Percentiles rank a stretch among this genome's conserved stretches.
These are phyloP conservation scores for Lantana camara DNA, from an alignment of 257 asterid genomes.

Conservation along the genomic window DNA sequence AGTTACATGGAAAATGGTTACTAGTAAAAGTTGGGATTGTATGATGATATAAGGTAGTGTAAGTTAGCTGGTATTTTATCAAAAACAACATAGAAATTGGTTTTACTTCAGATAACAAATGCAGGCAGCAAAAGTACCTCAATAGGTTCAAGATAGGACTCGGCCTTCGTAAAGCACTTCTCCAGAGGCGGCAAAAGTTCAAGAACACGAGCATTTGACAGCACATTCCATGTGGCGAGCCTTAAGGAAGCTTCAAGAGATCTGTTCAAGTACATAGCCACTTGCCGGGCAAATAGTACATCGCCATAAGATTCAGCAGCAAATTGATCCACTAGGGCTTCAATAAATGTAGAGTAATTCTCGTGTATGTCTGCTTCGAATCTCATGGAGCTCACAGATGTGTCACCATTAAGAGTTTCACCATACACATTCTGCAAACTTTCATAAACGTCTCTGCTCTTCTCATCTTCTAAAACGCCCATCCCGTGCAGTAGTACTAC, in stretches of 20 bases:
- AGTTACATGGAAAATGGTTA: too few species aligned
- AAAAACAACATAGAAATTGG: too few species aligned
- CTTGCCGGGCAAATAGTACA: slow-evolving; percentile 76
- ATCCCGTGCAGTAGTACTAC: slow-evolving; percentile 64
- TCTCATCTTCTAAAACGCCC: slow-evolving; percentile 75
- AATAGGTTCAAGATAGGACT: slow-evolving; percentile 82
- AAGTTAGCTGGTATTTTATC: too few species aligned
- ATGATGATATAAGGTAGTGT: too few species aligned
- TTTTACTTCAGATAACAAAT: not conserved
- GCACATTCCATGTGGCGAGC: slow-evolving; percentile 79
- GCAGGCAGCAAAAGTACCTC: slow-evolving; percentile 53
- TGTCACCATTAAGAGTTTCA: slow-evolving; percentile 44
- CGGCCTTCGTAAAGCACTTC: slow-evolving; percentile 56
- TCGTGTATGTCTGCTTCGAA: slow-evolving; percentile 71
- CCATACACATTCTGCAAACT: slow-evolving; percentile 76
- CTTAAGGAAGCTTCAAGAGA: slow-evolving; percentile 75
- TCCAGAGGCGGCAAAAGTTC: slow-evolving; percentile 80
- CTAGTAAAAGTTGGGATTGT: too few species aligned
- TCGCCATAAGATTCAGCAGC: slow-evolving; percentile 96
- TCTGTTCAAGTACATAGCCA: slow-evolving; percentile 72
- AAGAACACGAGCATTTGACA: slow-evolving; percentile 71
- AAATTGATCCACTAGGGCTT: slow-evolving; percentile 83
- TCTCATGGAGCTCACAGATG: slow-evolving; percentile 32
- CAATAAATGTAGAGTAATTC: slow-evolving; percentile 74
- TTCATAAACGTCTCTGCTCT: slow-evolving; percentile 69